These are phyloP conservation scores for Primulina huaijiensis DNA, from an alignment of 257 asterid species.

Conservation along the genomic window DNA sequence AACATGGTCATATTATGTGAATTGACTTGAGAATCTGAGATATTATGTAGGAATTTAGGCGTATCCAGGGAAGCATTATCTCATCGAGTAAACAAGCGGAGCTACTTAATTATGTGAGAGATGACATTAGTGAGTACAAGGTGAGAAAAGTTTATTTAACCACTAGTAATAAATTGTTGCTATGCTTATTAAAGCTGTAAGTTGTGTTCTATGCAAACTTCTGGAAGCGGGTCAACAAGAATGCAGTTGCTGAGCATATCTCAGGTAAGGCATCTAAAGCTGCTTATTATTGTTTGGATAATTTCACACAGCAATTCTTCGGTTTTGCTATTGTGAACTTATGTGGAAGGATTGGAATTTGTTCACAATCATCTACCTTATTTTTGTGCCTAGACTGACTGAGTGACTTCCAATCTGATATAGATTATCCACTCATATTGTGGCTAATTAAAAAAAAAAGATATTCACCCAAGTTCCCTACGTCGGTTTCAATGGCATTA, in stretches of 20 bases:
- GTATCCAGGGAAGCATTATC: conserved; percentile 84
- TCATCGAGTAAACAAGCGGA: conserved; percentile 96
- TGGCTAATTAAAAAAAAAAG: neutral
- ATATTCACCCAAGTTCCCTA: conserved; percentile 2
- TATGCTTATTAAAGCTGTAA: conserved; percentile 20
- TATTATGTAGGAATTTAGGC: conserved; percentile 74
- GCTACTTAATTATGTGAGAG: conserved; percentile 95
- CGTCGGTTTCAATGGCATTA: neutral
- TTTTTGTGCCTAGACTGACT: conserved; percentile 1
- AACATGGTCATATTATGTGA: neutral
- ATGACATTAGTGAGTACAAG: conserved; percentile 94
- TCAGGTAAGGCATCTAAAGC: conserved; percentile 57
- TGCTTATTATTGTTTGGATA: conserved; percentile 9
- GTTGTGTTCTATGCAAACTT: conserved; percentile 55
- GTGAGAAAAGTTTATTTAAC: conserved; percentile 36
- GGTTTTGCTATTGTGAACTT: conserved; percentile 13
- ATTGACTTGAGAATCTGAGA: conserved; percentile 29
- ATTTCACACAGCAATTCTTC: conserved; percentile 4
- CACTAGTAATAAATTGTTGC: conserved; percentile 15
- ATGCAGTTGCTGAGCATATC: conserved; percentile 78
- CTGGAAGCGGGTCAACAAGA: conserved; percentile 85
- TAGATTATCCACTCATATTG: neutral
- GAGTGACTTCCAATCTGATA: neutral
- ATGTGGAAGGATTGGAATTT: conserved; percentile 16
- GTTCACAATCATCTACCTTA: conserved; percentile 8